These are phyloP conservation scores for Leccinum uliginosum DNA, from an alignment of 768 basidiomycete species.

Conservation along the genomic window DNA sequence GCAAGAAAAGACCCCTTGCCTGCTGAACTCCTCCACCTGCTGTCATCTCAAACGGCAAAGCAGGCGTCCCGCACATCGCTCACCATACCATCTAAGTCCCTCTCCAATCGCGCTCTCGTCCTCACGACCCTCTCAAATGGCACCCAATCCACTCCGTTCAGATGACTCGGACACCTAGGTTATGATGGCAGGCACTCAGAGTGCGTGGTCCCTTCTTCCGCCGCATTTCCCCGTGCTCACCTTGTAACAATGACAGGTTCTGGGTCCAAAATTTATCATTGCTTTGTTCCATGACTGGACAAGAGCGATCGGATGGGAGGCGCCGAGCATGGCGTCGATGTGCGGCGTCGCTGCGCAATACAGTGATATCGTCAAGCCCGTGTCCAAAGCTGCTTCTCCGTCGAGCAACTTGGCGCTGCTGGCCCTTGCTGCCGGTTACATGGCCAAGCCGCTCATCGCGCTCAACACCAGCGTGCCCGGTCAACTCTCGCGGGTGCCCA, in stretches of 20 bases:
- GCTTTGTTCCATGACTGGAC: conserved; percentile 96
- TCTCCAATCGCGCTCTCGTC: conserved; percentile 91
- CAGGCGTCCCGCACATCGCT: conserved; percentile 40
- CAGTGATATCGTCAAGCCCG: conserved; percentile 91
- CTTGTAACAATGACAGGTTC: too few species aligned
- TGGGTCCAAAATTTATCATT: too few species aligned
- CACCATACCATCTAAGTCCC: conserved; percentile 93
- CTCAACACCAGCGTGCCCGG: conserved; percentile 92
- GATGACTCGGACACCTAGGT: conserved; percentile 99
- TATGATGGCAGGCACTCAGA: conserved; percentile 95
- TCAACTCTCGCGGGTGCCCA: conserved; percentile 87
- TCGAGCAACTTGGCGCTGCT: conserved; percentile 79
- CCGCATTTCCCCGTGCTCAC: background rate
- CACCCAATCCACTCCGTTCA: conserved; percentile 91
- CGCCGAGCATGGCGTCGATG: conserved; percentile 61
- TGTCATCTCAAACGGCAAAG: too few species aligned
- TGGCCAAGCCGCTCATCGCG: conserved; percentile 81
- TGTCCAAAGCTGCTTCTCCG: conserved; percentile 73
- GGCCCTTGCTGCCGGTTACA: conserved; percentile 57
- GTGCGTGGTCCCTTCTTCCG: conserved; percentile 33
- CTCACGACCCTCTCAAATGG: conserved; percentile 89
- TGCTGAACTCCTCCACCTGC: too few species aligned
- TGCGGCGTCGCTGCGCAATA: conserved; percentile 59
- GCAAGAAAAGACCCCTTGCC: too few species aligned
- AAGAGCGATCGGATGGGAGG: conserved; percentile 79